These are phyloP conservation scores for Lactuca saligna DNA, from an alignment of 129 eudicot species.

Conservation along the genomic window DNA sequence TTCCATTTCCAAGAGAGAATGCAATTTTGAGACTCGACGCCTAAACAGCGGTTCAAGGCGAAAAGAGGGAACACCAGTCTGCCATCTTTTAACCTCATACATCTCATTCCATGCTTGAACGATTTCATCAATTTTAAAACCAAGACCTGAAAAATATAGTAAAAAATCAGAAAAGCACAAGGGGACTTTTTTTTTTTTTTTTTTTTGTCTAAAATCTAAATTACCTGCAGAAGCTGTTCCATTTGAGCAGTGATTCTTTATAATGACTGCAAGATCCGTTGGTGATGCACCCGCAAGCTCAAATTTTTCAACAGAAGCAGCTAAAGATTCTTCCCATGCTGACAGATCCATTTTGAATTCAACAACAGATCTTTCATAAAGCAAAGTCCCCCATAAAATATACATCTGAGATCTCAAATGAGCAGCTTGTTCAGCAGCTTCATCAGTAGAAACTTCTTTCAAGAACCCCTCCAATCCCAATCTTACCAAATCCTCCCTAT, in stretches of 20 bases:
- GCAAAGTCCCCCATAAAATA: slow-evolving; percentile 91
- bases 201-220: too few relatives aligned
- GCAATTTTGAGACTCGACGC: slow-evolving; percentile 75
- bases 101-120: slow-evolving; percentile 98
- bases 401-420: slow-evolving; percentile 76
- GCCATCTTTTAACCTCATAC: slow-evolving; percentile 98
- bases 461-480: slow-evolving; percentile 70
- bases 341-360: slow-evolving; percentile 81
- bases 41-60: slow-evolving; percentile 82
- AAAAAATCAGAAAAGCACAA: too few relatives aligned
- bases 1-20: slow-evolving; percentile 66
- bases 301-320: slow-evolving; percentile 89
- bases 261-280: slow-evolving; percentile 80
- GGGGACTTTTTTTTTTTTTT: too few relatives aligned
- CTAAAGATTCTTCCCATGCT: slow-evolving; percentile 94
- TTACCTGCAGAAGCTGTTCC: slow-evolving; percentile 75
- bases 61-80: slow-evolving; percentile 71
- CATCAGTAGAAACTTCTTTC: slow-evolving; percentile 62
- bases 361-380: slow-evolving; percentile 89
- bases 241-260: slow-evolving; percentile 92
- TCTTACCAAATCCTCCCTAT: slow-evolving; percentile 54
- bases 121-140: slow-evolving; percentile 86
- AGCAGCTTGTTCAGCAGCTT: slow-evolving; percentile 65
- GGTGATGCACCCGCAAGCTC: slow-evolving; percentile 87
- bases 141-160: slow-evolving; percentile 34